A percentile compares a stretch with the other conserved stretches of the same genome.
Conservation (phyloP, 2,329 filamentous ascomycete species). For the Colletotrichum simmondsii region DNA sequence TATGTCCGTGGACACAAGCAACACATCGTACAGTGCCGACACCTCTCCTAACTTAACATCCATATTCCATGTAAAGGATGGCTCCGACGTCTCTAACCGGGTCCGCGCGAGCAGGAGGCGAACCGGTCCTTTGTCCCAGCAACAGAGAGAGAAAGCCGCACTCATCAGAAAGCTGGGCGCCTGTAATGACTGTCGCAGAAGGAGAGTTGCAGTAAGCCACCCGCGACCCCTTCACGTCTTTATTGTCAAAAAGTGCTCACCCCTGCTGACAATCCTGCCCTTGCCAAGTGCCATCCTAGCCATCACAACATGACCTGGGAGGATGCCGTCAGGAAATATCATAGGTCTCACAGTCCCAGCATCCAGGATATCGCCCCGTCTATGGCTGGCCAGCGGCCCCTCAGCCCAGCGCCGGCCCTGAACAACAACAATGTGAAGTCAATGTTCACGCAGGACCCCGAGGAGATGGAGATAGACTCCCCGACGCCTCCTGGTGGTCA, state of each 20-base stretch:
- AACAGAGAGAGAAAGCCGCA: conserved; percentile 69
- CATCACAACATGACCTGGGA: conserved; percentile 72
- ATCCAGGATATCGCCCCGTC: conserved; percentile 61
- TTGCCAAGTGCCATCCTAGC: conserved; percentile 64
- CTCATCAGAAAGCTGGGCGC: conserved; percentile 70
- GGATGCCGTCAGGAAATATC: conserved; percentile 65
- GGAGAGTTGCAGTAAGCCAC: conserved; percentile 67
- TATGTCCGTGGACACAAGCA: conserved; percentile 57
- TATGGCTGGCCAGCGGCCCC: conserved; percentile 51
- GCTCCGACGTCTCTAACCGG: conserved; percentile 62
- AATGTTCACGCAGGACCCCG: conserved; percentile 56
- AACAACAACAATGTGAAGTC: conserved; percentile 48
- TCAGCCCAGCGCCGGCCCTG: conserved; percentile 57
- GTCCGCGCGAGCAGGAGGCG: conserved; percentile 67
- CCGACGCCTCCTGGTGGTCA: conserved; percentile 50
- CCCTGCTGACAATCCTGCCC: conserved; percentile 29
- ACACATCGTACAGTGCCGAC: conserved; percentile 63
- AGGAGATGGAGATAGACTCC: conserved; percentile 69
- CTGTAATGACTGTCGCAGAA: conserved; percentile 65
- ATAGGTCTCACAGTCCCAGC: conserved; percentile 61
- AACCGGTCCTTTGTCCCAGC: conserved; percentile 67
- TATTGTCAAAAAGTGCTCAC: conserved; percentile 20
- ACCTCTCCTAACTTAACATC: conserved; percentile 61
- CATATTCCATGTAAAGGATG: conserved; percentile 67
- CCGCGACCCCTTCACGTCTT: neutral